Evolutionary conservation across 179 eudicot genomes (phyloP).

Genomic region (Beta corolliflora): DNA sequence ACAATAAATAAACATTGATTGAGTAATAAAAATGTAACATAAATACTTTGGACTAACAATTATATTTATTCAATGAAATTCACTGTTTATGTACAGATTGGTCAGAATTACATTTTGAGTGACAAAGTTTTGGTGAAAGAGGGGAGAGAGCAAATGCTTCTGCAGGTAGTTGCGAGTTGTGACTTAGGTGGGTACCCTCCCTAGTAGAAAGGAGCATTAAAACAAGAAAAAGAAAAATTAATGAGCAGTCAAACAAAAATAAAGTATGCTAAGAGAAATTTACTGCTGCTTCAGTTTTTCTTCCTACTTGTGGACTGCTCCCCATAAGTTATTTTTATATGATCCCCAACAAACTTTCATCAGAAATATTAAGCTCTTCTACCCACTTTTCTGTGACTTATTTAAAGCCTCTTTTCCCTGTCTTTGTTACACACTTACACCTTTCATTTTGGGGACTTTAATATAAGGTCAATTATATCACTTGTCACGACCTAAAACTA

Average conservation of each 20-base stretch:
- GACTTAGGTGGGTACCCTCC: neutral
- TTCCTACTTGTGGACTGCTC: neutral
- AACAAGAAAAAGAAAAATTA: neutral
- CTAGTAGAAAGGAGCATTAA: conserved; percentile 9
- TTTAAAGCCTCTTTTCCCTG: conserved; percentile 26
- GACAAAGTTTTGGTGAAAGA: neutral
- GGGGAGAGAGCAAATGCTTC: conserved; percentile 22
- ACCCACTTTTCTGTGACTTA: conserved; percentile 36
- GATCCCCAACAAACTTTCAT: conserved; percentile 34
- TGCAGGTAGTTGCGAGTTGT: conserved; percentile 28
- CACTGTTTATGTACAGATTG: conserved; percentile 27
- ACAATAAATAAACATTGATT: neutral
- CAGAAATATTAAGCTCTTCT: conserved; percentile 32
- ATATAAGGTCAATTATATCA: conserved; percentile 19
- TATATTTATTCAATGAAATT: conserved; percentile 24
- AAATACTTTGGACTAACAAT: conserved; percentile 12
- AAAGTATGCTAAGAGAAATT: neutral
- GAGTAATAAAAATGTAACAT: neutral
- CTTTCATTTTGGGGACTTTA: conserved; percentile 17
- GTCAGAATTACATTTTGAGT: conserved; percentile 20
- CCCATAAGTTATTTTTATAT: neutral
- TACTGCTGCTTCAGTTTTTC: conserved; percentile 15
- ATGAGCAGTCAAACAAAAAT: conserved; percentile 7
- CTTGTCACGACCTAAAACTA: conserved; percentile 31
- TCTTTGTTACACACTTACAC: neutral